phyloP scores from a whole-genome alignment of 176 grass and related monocot genomes.

The Otatea glauca region DNA sequence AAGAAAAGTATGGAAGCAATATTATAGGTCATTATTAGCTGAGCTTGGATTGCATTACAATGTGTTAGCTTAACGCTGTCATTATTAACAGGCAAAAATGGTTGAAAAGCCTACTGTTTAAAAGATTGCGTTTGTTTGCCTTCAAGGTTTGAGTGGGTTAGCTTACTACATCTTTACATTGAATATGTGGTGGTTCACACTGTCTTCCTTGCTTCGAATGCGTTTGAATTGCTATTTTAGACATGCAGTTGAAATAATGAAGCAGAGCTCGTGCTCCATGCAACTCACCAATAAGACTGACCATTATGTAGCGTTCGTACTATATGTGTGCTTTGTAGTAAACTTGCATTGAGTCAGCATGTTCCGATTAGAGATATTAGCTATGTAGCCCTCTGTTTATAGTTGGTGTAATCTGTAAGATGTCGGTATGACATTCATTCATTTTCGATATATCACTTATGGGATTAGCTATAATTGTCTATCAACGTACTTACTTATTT shows the following conservation, averaged over 20 bases:
- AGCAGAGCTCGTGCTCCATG: slow-evolving; percentile 95
- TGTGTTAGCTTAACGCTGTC: neutral
- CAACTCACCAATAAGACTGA: slow-evolving; percentile 90
- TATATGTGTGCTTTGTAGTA: slow-evolving; percentile 16
- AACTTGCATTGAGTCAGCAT: slow-evolving; percentile 13
- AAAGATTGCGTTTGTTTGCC: neutral
- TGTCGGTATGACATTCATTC: too few relatives aligned
- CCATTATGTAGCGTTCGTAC: slow-evolving; percentile 77
- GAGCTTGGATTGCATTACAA: neutral
- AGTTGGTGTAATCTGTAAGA: too few relatives aligned
- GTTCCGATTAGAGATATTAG: slow-evolving; percentile 24
- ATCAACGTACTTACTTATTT: neutral
- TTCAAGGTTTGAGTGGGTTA: neutral
- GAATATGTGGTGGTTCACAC: neutral
- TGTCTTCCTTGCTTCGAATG: neutral
- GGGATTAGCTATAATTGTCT: too few relatives aligned
- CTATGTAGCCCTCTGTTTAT: neutral
- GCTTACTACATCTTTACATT: neutral
- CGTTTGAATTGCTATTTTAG: slow-evolving; percentile 14
- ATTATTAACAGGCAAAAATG: neutral
- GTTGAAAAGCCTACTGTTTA: neutral
- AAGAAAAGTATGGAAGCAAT: too few relatives aligned
- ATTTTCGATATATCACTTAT: too few relatives aligned
- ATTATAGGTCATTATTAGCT: neutral
- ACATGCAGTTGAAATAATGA: slow-evolving; percentile 79